Percentiles rank a stretch among this genome's conserved stretches.
These are phyloP conservation scores for Pisolithus marmoratus DNA, from an alignment of 768 basidiomycete species.

Conservation along the genomic window DNA sequence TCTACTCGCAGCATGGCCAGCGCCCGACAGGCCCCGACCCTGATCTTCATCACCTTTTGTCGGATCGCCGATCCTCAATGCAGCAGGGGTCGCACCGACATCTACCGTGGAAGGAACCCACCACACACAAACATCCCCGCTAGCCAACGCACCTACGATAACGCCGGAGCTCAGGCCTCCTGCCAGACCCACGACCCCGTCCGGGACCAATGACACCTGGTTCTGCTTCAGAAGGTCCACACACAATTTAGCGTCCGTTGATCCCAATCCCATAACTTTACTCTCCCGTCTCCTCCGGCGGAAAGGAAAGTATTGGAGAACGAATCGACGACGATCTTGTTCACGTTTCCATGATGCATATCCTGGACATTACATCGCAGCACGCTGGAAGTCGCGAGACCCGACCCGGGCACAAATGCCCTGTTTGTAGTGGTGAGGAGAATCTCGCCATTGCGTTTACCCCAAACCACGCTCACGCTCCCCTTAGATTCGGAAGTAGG, in stretches of 20 bases:
- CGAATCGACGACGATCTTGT: slow-evolving; percentile 49
- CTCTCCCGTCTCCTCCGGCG: slow-evolving; percentile 54
- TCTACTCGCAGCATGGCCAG: no score
- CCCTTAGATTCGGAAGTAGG: slow-evolving; percentile 47
- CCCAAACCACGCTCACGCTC: slow-evolving; percentile 69
- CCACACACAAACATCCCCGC: slow-evolving; percentile 58
- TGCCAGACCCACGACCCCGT: slow-evolving; percentile 48
- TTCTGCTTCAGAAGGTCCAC: slow-evolving; percentile 56
- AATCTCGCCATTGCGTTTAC: slow-evolving; percentile 63
- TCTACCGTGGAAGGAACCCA: slow-evolving; percentile 33
- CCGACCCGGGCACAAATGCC: slow-evolving; percentile 45
- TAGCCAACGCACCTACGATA: slow-evolving; percentile 46
- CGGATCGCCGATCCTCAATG: slow-evolving; percentile 35
- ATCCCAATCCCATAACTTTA: slow-evolving; percentile 71
- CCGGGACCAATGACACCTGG: slow-evolving; percentile 31
- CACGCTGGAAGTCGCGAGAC: slow-evolving; percentile 39
- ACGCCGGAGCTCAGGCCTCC: slow-evolving; percentile 37
- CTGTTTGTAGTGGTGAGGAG: slow-evolving; percentile 51
- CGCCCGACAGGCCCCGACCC: no score
- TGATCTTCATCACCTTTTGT: slow-evolving; percentile 10
- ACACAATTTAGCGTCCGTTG: slow-evolving; percentile 37
- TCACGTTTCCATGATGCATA: slow-evolving; percentile 56
- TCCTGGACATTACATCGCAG: slow-evolving; percentile 48
- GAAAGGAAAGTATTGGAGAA: slow-evolving; percentile 38
- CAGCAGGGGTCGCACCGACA: slow-evolving; percentile 13